Evolutionary conservation across 345 rosid genomes (phyloP).

Genomic region (Hypericum perforatum): DNA sequence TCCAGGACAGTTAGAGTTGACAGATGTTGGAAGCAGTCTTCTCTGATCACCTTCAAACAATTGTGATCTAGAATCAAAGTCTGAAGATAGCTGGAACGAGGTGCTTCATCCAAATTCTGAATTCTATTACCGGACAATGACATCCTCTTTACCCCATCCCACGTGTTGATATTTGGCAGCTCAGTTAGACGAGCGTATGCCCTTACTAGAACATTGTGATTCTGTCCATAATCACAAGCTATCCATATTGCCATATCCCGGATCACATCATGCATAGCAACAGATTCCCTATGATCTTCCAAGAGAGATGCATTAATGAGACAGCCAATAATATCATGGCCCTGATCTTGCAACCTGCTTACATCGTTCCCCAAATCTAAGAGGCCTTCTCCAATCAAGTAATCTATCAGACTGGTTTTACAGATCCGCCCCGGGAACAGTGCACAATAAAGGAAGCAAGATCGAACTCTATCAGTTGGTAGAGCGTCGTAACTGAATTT

Average conservation of each 20-base stretch:
- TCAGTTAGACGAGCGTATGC: slow-evolving; percentile 6
- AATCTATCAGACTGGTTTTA: slow-evolving; percentile 4
- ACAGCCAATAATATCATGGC: slow-evolving; percentile 19
- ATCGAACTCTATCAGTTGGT: too few relatives aligned
- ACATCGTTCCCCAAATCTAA: slow-evolving; percentile 5
- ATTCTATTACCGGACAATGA: slow-evolving; percentile 24
- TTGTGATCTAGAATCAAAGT: slow-evolving; percentile 17
- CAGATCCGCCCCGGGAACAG: too few relatives aligned
- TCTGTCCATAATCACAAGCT: slow-evolving; percentile 1
- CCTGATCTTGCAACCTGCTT: slow-evolving; percentile 5
- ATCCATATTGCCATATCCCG: too few relatives aligned
- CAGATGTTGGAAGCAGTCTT: slow-evolving; percentile 16
- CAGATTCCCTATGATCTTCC: slow-evolving; percentile 6
- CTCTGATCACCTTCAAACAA: slow-evolving; percentile 4
- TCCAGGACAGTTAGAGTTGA: slow-evolving; percentile 23
- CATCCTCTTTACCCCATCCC: slow-evolving; percentile 13
- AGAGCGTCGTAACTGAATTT: too few relatives aligned
- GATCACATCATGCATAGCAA: slow-evolving; percentile 37
- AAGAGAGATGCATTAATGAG: slow-evolving; percentile 20
- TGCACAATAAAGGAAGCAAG: too few relatives aligned
- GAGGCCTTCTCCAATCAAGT: slow-evolving; percentile 23
- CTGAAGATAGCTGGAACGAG: slow-evolving; percentile 16
- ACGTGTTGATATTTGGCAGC: slow-evolving; percentile 10
- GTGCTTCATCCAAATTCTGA: slow-evolving; percentile 4
- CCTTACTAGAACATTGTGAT: slow-evolving; percentile 10